Evolutionary conservation across 2,329 filamentous ascomycete genomes (phyloP), one percentile per base, ranked within the genome.

Genomic region (Pyrenochaeta sp.): DNA sequence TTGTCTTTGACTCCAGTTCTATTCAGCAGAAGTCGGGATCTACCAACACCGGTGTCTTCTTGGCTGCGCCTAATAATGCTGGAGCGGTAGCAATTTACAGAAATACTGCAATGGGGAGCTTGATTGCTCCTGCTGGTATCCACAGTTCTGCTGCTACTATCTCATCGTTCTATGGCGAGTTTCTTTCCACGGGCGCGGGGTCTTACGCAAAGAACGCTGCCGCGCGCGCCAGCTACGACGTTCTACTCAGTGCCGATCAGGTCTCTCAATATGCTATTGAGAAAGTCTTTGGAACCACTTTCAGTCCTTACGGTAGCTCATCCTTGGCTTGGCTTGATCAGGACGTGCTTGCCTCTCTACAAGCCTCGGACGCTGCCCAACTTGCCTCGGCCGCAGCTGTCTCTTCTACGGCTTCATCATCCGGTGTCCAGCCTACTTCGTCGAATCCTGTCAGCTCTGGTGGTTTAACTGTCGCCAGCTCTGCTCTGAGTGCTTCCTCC

Each of bases 81-180:
- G 74, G 74, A 13, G 69, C 74, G 0, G 67, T 72, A 1, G 74
- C 63, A 1, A 55, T 79, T 2, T 78, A 68, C 48, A 69, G 74
- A 6, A 70, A 74, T 32, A 71, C 72, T 0, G 61, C 47, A 6
- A 55, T 79, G 13, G 68, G 63, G 1, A 65, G 60, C 23, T 61
- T 76, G 14, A 65, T 78, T 23, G 67, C 73, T 17, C 46, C 67
- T 1, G 56, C 60, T 0, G 75, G 72, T 38, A 68, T 75, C 0
- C 67, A 74, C 35, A 48, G 60, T 3, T 24, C 60, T 1, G 45
- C 58, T 14, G 44, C 37, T 32, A 47, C 42, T 7, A 30, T 23
- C 8, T 44, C 53, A 60, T 72, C 52, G 14, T 58, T 67, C n/a
- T 77, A 74, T 11, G 53, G 51, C 46, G 76, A 79, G 55, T 79